Evolutionary conservation across 805 yeast genomes (phyloP), one percentile per base, ranked within the genome.

Genomic region (Candida glaebosa): DNA sequence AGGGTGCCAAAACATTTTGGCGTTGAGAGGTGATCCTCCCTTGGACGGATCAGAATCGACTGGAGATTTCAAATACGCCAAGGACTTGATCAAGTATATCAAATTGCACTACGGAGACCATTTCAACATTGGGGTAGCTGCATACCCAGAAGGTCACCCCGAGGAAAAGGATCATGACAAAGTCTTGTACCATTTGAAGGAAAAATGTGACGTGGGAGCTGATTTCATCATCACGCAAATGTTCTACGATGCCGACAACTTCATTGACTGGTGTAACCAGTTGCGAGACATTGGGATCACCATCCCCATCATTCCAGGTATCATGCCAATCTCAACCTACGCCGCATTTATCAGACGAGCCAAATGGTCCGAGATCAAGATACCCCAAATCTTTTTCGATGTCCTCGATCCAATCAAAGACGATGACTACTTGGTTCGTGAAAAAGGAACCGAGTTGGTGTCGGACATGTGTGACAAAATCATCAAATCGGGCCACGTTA

Each of bases 251-350:
- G 93, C 75, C 9, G 96, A 90, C 36, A 76, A 76, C 45, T 93
- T 91, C 63, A 76, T 93, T 44, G 53, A 63, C 9, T 93, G 99
- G 99, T 87, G 93, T 54, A 61, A 71, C 15, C 65, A 69, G 45
- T 76, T 91, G 41, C 77, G 91, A 51, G 79, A 73, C 17, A 69
- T 70, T 17, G 97, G 96, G 17, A 76, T 93, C 48, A 71, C 72
- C 31, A 81, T 87, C 40, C 98, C 98, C 20, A 86, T 93, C 50
- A 83, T 93, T 45, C 99, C 99, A 1, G 99, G 99, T 10, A 89
- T 93, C 63, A 93, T 93, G 99, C 99, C 99, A 17, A 90, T 93
- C 44, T 82, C 95, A n/a, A 87, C 96, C 3, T 90, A 91, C 65
- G 85, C 95, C 18, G 81, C 96, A 3, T 93, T 93, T 60, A 63